Evolutionary conservation across 2,329 filamentous ascomycete species (phyloP), one percentile per base, ranked within the genome.

Genomic region (Calonectria henricotiae): DNA sequence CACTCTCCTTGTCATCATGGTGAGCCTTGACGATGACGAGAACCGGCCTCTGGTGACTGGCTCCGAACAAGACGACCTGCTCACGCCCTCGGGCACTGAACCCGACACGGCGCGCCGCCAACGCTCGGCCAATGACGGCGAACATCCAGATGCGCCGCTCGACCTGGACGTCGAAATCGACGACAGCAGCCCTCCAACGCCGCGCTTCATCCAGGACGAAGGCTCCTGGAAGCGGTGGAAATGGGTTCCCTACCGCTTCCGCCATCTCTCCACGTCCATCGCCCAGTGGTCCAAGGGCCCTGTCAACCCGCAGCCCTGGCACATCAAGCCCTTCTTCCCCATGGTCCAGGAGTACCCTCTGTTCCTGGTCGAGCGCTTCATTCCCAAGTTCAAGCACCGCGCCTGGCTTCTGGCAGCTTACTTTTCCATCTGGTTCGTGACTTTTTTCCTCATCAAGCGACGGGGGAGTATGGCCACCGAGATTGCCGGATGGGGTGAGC

Each of bases 401-500:
- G 79, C 89, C n/a, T 84, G 84, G 75, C 83, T 93, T 6, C 83
- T 93, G 61, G 80, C 90, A 49, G 82, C 85, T 41, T 92, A 91
- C 73, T 89, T 93, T 60, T 86, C 88, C 35, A 81, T 89, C 62
- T 96, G 93, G 94, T 81, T 94, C 17, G 79, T 93, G 61, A 87
- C 88, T 0, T 96, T 95, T 80, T 86, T 88, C 25, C 79, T 94
- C 47, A 88, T 96, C 27, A 87, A 93, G 81, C 89, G 91, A 75
- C 86, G 88, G 69, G 92, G 92, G 64, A 87, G 89, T 5, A 76
- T 85, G 49, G 84, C 86, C 1, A 86, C 88, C 27, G 89, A 93
- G 72, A 88, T 96, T 65, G 87, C 87, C 15, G 91, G 89, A 58
- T 93, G 92, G 84, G 93, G 92, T 17, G 85, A 83, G 54, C 92